Conservation (phyloP, 164 flowering plant genomes). For the Chimonanthus salicifolius region DNA sequence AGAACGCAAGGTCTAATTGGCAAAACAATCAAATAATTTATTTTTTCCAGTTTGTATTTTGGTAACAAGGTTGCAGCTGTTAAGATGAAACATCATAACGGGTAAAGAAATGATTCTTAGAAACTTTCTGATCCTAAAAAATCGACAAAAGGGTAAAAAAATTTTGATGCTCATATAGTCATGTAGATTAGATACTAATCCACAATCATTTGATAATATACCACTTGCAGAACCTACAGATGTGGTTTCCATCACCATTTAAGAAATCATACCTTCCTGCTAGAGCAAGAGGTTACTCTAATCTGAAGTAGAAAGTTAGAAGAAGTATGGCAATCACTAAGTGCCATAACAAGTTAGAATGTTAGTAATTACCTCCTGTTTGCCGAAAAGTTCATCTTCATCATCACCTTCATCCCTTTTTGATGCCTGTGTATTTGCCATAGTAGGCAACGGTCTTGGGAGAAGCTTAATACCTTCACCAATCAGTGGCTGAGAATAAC, state of each 20-base stretch:
- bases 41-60: too few species aligned
- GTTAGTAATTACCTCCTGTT: constrained; percentile 41
- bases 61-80: not conserved
- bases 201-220: not conserved
- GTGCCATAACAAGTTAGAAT: not conserved
- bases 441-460: constrained; percentile 65
- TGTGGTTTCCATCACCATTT: not conserved
- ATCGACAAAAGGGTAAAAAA: not conserved
- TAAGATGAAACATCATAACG: not conserved
- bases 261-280: too few species aligned
- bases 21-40: not conserved
- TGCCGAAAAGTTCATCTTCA: constrained; percentile 23
- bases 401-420: constrained; percentile 34
- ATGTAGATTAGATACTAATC: not conserved
- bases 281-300: too few species aligned
- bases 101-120: not conserved
- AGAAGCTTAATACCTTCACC: constrained; percentile 41
- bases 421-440: constrained; percentile 16
- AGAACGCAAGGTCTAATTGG: too few species aligned
- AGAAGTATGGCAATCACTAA: not conserved
- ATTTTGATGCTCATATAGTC: not conserved
- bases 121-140: not conserved
- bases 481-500: constrained; percentile 40
- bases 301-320: too few species aligned
- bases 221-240: not conserved